Evolutionary conservation across 495 filamentous ascomycete genomes (phyloP), one percentile per base, ranked within the genome.

Genomic region (Penicillium pancosmium): DNA sequence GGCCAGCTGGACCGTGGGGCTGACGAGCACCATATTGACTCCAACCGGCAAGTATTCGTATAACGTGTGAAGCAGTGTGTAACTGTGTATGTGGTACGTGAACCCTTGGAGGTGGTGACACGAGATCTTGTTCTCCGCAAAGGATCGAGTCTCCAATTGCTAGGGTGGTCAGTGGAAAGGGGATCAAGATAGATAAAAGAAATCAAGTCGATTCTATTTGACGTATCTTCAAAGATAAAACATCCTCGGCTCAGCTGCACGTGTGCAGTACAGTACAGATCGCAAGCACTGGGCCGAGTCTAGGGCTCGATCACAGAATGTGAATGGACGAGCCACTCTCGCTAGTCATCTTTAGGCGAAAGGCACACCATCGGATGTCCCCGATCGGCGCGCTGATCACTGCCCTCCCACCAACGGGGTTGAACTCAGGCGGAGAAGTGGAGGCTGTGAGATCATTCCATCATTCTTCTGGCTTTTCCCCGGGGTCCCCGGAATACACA

Each of bases 261-360:
- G 57, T 68, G 57, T 68, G 33, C 51, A 55, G 10, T 4, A n/a
- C 11, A 13, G 3, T 41, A 41, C 23, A 59, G 52, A 62, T 74
- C 69, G 67, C 67, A 74, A 68, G 67, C 64, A 63, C 60, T 58
- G 19, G 56, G 68, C 63, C 12, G 21, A 62, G 68, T 60, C 59
- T 64, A 63, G 54, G 46, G 46, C n/a, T 49, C 1, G 5, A 12
- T 52, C 19, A 50, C 52, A 55, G 43, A 50, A 23, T 5, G 31
- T 21, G 41, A 51, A 55, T 35, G 27, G 40, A 52, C 18, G 25
- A 13, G 11, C 21, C 55, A 44, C 41, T 31, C 41, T 21, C 23
- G 18, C 50, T 51, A 50, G 16, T 23, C 23, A 19, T 48, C 46
- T 21, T 2, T 48, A 12, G 46, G 23, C 12, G 46, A 23, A 23